Evolutionary conservation across 495 filamentous ascomycete genomes (phyloP).

Genomic region (Annulohypoxylon bovei): DNA sequence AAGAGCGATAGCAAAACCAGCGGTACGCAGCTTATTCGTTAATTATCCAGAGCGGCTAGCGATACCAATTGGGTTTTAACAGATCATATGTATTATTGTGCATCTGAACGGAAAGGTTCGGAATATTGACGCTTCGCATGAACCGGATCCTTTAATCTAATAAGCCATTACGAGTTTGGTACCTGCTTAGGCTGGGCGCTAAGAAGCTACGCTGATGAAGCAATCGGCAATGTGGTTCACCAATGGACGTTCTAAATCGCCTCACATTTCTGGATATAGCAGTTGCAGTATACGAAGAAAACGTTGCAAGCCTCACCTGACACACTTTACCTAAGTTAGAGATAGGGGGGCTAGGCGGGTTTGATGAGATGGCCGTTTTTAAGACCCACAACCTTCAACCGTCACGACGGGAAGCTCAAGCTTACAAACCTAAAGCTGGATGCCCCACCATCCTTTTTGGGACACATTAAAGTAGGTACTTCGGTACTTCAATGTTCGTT

Average conservation of each 20-base stretch:
- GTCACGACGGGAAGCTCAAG: neutral
- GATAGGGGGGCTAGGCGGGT: neutral
- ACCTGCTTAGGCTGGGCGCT: conserved; percentile 14
- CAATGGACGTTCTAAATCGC: conserved; percentile 14
- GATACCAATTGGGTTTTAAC: conserved; percentile 35
- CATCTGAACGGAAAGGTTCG: conserved; percentile 9
- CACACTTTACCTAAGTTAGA: neutral
- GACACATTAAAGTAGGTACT: conserved; percentile 6
- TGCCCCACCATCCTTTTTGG: conserved; percentile 23
- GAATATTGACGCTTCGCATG: conserved; percentile 14
- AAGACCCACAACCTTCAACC: conserved; percentile 4
- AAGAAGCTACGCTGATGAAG: conserved; percentile 7
- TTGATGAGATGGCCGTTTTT: neutral
- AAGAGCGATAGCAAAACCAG: neutral
- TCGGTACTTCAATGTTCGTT: neutral
- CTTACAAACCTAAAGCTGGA: neutral
- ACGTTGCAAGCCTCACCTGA: conserved; percentile 7
- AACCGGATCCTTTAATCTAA: conserved; percentile 31
- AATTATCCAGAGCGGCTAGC: conserved; percentile 19
- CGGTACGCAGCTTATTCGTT: conserved; percentile 20
- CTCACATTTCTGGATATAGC: neutral
- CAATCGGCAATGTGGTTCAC: conserved; percentile 6
- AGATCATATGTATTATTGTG: neutral
- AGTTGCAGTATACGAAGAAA: neutral
- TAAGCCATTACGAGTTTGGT: conserved; percentile 13